A percentile compares a stretch with the other conserved stretches of the same genome.
phyloP scores from a whole-genome alignment of 1,139 yeast genomes.

The Taphrina deformans region DNA sequence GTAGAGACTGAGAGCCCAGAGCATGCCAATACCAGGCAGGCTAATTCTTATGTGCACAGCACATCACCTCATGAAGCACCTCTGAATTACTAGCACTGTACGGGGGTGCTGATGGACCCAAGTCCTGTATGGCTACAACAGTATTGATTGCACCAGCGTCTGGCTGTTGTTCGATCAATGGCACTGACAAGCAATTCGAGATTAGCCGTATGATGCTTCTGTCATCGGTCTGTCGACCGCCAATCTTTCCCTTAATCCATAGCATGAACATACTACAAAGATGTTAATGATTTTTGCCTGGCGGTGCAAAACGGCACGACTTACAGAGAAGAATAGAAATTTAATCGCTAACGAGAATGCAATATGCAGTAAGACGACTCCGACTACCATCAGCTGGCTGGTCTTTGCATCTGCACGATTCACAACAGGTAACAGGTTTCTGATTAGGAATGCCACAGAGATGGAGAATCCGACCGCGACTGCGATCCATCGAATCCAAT shows the following conservation, averaged over 20 bases:
- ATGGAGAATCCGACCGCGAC: slow-evolving; percentile 47
- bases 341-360: slow-evolving; percentile 48
- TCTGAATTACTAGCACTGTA: too few species aligned
- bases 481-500: slow-evolving; percentile 47
- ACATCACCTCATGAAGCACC: too few species aligned
- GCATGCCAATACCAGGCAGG: too few species aligned
- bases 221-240: not conserved
- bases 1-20: too few species aligned
- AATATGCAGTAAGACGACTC: slow-evolving; percentile 45
- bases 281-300: not conserved
- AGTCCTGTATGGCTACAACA: too few species aligned
- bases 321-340: slow-evolving; percentile 44
- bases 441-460: slow-evolving; percentile 47
- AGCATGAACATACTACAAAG: slow-evolving; percentile 11
- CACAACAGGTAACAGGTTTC: slow-evolving; percentile 46
- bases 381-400: slow-evolving; percentile 44
- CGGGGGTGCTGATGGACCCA: too few species aligned
- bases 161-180: not conserved
- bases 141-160: not conserved
- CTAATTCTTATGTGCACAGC: too few species aligned
- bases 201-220: not conserved
- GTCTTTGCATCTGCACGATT: slow-evolving; percentile 44
- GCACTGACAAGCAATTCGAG: not conserved
- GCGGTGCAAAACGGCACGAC: not conserved
- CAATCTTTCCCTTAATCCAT: not conserved